Evolutionary conservation across 305 asterid genomes (phyloP).

Genomic region (Plantago coronopus): DNA sequence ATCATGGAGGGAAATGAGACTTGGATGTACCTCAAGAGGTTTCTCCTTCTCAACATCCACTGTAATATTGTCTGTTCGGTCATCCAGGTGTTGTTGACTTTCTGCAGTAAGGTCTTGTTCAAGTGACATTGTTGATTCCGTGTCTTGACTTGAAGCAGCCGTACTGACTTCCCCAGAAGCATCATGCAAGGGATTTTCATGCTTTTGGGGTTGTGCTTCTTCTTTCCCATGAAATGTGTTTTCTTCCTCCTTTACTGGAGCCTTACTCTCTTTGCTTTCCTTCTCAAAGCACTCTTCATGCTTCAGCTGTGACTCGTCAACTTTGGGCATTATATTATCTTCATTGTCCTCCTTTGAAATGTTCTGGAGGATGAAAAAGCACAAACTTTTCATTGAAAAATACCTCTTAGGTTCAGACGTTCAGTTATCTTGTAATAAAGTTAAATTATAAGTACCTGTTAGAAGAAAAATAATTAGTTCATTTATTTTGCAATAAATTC

Average conservation of each 20-base stretch:
- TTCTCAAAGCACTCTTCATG: slow-evolving; percentile 16
- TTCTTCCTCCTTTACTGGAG: slow-evolving; percentile 12
- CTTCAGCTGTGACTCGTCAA: slow-evolving; percentile 16
- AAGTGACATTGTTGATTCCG: slow-evolving; percentile 1
- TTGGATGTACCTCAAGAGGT: slow-evolving; percentile 8
- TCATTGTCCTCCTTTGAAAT: slow-evolving; percentile 22
- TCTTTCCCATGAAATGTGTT: slow-evolving; percentile 17
- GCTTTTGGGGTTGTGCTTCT: slow-evolving; percentile 8
- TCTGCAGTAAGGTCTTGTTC: not conserved
- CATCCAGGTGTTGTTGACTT: slow-evolving; percentile 14
- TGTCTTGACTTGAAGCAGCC: slow-evolving; percentile 25
- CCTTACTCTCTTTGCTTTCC: slow-evolving; percentile 23
- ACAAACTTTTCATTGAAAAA: not conserved
- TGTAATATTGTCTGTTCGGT: slow-evolving; percentile 5
- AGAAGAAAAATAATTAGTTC: not conserved
- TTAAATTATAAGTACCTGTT: not conserved
- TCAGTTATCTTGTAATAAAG: not conserved
- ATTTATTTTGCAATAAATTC: not conserved
- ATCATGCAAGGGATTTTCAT: slow-evolving; percentile 27
- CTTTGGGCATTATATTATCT: slow-evolving; percentile 18
- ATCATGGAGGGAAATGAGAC: not conserved
- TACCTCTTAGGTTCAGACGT: not conserved
- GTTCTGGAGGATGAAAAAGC: slow-evolving; percentile 22
- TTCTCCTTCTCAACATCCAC: slow-evolving; percentile 14
- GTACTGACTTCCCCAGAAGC: slow-evolving; percentile 20